Percentiles rank a stretch among this genome's conserved stretches.
Conservation (phyloP, 2,329 filamentous ascomycete genomes). For the Apiospora phragmitis region DNA sequence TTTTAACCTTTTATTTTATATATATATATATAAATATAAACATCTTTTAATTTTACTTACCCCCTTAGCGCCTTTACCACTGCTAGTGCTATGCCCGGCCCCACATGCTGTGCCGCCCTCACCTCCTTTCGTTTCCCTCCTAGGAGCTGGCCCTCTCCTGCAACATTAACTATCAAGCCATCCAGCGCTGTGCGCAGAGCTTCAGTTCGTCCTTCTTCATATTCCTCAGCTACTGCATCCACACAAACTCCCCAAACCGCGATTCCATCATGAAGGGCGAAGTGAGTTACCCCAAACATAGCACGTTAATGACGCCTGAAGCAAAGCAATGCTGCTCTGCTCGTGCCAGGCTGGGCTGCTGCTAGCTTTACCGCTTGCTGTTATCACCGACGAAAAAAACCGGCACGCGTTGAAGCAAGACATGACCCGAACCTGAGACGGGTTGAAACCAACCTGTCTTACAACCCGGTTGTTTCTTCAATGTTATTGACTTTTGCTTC, state of each 20-base stretch:
- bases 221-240: not conserved
- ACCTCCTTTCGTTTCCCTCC: not conserved
- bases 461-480: not conserved
- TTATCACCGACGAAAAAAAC: not conserved
- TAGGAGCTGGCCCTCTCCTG: not conserved
- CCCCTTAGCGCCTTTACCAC: not conserved
- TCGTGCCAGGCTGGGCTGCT: not conserved
- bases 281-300: slow-evolving; percentile 39
- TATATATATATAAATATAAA: not conserved
- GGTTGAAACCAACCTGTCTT: not conserved
- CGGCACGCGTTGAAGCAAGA: not conserved
- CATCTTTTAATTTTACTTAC: not conserved
- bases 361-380: not conserved
- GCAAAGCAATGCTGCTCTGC: not conserved
- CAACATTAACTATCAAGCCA: slow-evolving; percentile 4
- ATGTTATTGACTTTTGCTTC: slow-evolving; percentile 16
- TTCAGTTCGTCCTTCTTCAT: slow-evolving; percentile 8
- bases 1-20: not conserved
- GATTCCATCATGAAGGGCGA: slow-evolving; percentile 56
- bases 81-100: not conserved
- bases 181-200: slow-evolving; percentile 19
- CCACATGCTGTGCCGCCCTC: not conserved
- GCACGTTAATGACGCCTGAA: slow-evolving; percentile 18
- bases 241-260: not conserved
- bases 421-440: not conserved